phyloP scores from a whole-genome alignment of 768 basidiomycete species.

The Plicaturopsis crispa region DNA sequence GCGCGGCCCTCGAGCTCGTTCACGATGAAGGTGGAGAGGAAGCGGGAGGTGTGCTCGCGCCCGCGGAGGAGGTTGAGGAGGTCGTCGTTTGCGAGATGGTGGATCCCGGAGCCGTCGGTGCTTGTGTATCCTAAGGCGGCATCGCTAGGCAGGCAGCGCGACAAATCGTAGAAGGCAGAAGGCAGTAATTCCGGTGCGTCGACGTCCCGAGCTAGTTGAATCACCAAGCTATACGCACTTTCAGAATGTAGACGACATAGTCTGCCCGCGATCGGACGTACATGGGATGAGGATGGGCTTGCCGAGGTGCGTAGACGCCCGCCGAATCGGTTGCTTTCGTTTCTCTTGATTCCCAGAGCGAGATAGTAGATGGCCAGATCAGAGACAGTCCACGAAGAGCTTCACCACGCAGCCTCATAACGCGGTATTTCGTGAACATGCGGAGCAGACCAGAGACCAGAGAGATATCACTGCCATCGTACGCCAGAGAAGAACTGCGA shows the following conservation, averaged over 20 bases:
- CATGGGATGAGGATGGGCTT: conserved; percentile 61
- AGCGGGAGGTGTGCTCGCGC: conserved; percentile 65
- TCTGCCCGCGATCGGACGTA: conserved; percentile 28
- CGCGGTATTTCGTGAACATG: conserved; percentile 57
- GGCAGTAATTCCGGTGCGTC: conserved; percentile 54
- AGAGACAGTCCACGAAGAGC: conserved; percentile 43
- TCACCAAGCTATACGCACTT: conserved; percentile 39
- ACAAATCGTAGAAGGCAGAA: conserved; percentile 76
- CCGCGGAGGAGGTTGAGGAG: conserved; percentile 57
- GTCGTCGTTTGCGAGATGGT: conserved; percentile 43
- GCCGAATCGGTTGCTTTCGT: conserved; percentile 38
- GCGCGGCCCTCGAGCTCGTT: conserved; percentile 64
- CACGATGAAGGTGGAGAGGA: conserved; percentile 71
- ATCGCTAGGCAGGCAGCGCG: conserved; percentile 57
- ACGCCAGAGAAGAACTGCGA: conserved; percentile 37
- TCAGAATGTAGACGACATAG: background rate
- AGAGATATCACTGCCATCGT: conserved; percentile 43
- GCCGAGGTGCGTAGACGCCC: conserved; percentile 51
- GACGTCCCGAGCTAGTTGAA: conserved; percentile 56
- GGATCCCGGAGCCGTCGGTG: conserved; percentile 22
- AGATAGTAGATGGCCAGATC: conserved; percentile 56
- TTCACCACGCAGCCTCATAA: conserved; percentile 48
- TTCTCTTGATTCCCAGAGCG: conserved; percentile 64
- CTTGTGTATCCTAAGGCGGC: conserved; percentile 45
- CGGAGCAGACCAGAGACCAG: conserved; percentile 49